These are phyloP conservation scores for Trametes punicea DNA, from an alignment of 768 basidiomycete genomes.

Conservation along the genomic window DNA sequence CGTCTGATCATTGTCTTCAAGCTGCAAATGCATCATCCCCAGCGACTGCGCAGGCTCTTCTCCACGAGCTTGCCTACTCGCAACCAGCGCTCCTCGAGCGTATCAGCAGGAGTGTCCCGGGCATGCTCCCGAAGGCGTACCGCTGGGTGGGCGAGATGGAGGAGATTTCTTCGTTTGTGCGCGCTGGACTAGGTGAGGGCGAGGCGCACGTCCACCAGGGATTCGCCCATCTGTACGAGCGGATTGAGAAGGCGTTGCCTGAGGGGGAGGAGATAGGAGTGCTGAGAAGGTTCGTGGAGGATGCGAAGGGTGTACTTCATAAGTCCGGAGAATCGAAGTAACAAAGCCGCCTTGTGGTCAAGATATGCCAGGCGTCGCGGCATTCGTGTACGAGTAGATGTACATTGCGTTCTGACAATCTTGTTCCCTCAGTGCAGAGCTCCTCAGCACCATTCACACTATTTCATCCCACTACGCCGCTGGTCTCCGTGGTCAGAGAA, in stretches of 20 bases:
- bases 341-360: neutral
- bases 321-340: neutral
- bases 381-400: too few species aligned
- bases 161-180: constrained; percentile 56
- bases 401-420: too few species aligned
- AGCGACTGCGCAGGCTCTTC: constrained; percentile 55
- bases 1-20: constrained; percentile 20
- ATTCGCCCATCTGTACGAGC: constrained; percentile 42
- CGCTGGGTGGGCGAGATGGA: constrained; percentile 63
- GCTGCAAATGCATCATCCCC: constrained; percentile 57
- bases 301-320: constrained; percentile 34
- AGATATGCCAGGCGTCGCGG: neutral
- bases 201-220: constrained; percentile 46
- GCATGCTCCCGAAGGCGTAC: constrained; percentile 61
- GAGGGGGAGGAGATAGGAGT: constrained; percentile 36
- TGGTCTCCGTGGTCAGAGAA: too few species aligned
- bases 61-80: constrained; percentile 46
- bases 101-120: constrained; percentile 38
- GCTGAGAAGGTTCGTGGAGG: constrained; percentile 43
- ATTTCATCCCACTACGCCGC: too few species aligned
- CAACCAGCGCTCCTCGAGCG: constrained; percentile 43
- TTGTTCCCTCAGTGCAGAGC: too few species aligned
- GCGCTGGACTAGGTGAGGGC: constrained; percentile 19
- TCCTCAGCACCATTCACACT: too few species aligned
- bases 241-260: constrained; percentile 39